These are phyloP conservation scores for Magnaporthales sp. DNA, from an alignment of 2,329 filamentous ascomycete species.

Conservation along the genomic window DNA sequence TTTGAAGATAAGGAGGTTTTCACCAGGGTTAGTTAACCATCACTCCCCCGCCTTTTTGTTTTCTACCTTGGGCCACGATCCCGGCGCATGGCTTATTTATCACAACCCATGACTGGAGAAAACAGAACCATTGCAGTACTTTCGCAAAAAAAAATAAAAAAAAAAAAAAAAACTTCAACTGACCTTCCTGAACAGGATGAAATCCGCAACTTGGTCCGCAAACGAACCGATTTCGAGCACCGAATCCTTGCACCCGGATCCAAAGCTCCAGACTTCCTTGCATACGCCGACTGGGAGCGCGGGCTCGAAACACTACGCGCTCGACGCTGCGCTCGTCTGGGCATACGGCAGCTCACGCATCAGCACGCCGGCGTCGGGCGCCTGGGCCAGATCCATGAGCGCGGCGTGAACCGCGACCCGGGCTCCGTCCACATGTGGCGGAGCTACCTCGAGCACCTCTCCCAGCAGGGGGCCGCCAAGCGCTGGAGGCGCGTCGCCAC, in stretches of 20 bases:
- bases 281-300: conserved; percentile 69
- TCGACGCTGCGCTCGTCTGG: conserved; percentile 75
- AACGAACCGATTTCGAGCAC: conserved; percentile 90
- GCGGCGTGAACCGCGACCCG: conserved; percentile 75
- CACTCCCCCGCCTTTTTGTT: conserved; percentile 8
- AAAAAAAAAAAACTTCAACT: too few species aligned
- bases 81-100: not conserved
- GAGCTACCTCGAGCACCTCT: conserved; percentile 78
- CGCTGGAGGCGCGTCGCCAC: conserved; percentile 57
- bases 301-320: conserved; percentile 66
- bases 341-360: conserved; percentile 57
- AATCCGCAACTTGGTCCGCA: conserved; percentile 79
- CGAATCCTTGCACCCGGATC: conserved; percentile 76
- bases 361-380: conserved; percentile 69
- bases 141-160: too few species aligned
- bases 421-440: conserved; percentile 78
- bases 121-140: not conserved
- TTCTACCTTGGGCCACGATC: conserved; percentile 3
- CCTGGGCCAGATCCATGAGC: conserved; percentile 83
- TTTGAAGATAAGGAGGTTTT: conserved; percentile 92
- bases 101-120: not conserved
- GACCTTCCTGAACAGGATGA: conserved; percentile 54
- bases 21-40: conserved; percentile 47
- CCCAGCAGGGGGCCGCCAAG: conserved; percentile 57
- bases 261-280: conserved; percentile 68